Conservation (phyloP, 192 early-diverging fungal genomes). For the Piromyces sp. region DNA sequence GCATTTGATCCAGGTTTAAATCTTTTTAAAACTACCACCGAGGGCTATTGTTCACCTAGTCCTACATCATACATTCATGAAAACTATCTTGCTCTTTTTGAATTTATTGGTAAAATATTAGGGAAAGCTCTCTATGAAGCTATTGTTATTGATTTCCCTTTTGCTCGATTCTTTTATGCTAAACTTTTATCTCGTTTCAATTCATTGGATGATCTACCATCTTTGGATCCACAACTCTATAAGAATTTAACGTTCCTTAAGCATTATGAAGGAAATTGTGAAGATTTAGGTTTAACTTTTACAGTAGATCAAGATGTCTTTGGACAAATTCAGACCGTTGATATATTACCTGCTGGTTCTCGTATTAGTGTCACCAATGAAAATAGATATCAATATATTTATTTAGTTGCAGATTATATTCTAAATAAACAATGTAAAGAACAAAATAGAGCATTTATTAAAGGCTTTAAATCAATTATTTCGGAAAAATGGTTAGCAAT, state of each 20-base stretch:
- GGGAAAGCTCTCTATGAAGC: slow-evolving; percentile 33
- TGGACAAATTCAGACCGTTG: slow-evolving; percentile 14
- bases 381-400: slow-evolving; percentile 1
- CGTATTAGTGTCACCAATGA: slow-evolving; percentile 4
- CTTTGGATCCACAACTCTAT: slow-evolving; percentile 26
- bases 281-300: slow-evolving; percentile 31
- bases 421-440: slow-evolving; percentile 9
- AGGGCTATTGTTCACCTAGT: slow-evolving; percentile 20
- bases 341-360: slow-evolving; percentile 1
- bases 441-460: slow-evolving; percentile 4
- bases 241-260: slow-evolving; percentile 16
- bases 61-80: slow-evolving; percentile 14
- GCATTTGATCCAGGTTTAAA: slow-evolving; percentile 22
- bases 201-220: slow-evolving; percentile 24
- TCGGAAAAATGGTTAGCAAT: slow-evolving; percentile 1
- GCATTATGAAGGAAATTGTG: slow-evolving; percentile 17
- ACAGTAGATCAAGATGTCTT: slow-evolving; percentile 33
- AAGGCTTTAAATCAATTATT: slow-evolving; percentile 7
- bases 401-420: slow-evolving; percentile 8
- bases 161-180: slow-evolving; percentile 29
- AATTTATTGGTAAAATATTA: slow-evolving; percentile 32
- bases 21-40: slow-evolving; percentile 19
- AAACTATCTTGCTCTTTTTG: slow-evolving; percentile 19
- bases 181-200: slow-evolving; percentile 22
- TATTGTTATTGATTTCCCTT: slow-evolving; percentile 25